Conservation (phyloP, 441 rosid species). For the Francoa sonchifolia region DNA sequence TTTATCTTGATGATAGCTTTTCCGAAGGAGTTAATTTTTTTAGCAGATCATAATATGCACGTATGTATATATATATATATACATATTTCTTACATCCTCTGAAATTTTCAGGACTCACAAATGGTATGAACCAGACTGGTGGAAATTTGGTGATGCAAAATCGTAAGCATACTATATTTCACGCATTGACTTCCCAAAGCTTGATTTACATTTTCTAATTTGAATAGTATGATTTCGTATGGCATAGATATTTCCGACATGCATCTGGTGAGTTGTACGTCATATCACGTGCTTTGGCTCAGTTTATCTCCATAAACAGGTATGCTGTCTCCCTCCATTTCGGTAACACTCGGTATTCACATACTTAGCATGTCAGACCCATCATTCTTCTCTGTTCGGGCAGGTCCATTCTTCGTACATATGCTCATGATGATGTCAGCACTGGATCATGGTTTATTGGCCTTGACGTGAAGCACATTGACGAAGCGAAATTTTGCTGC, state of each 20-base stretch:
- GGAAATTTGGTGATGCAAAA: conserved; percentile 94
- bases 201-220: background rate
- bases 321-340: conserved; percentile 6
- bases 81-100: conserved; percentile 1
- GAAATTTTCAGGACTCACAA: conserved; percentile 53
- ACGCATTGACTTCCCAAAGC: background rate
- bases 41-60: too few species aligned
- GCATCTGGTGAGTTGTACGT: conserved; percentile 89
- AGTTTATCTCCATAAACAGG: conserved; percentile 79
- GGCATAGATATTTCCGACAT: conserved; percentile 74
- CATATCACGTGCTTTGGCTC: conserved; percentile 65
- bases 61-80: conserved; percentile 1
- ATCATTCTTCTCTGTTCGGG: background rate
- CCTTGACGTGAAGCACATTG: conserved; percentile 60
- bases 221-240: conserved; percentile 1
- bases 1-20: conserved; percentile 4
- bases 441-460: conserved; percentile 95
- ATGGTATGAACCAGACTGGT: conserved; percentile 98
- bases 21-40: conserved; percentile 1
- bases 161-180: conserved; percentile 39
- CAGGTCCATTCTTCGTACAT: conserved; percentile 59
- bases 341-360: background rate
- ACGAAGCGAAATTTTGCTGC: conserved; percentile 87
- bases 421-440: conserved; percentile 86
- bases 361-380: background rate